A percentile compares a stretch with the other conserved stretches of the same genome.
These are phyloP conservation scores for Clarireedia paspali DNA, from an alignment of 2,329 filamentous ascomycete species.

Conservation along the genomic window DNA sequence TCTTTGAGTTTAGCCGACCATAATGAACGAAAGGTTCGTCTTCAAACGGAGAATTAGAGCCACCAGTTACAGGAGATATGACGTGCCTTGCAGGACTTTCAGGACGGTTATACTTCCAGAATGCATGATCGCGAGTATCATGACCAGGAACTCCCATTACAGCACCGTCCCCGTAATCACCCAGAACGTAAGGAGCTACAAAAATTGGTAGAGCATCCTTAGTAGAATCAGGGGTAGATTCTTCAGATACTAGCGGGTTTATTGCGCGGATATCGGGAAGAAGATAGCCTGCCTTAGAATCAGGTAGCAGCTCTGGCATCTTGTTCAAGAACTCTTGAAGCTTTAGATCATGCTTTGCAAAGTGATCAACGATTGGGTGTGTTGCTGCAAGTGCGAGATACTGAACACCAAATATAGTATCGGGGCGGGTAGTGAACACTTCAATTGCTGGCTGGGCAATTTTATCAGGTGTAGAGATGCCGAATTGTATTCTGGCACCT, in stretches of 20 bases:
- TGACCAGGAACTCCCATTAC: slow-evolving; percentile 91
- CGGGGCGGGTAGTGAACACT: slow-evolving; percentile 77
- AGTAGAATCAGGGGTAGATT: slow-evolving; percentile 40
- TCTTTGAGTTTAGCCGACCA: slow-evolving; percentile 60
- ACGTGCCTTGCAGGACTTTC: slow-evolving; percentile 56
- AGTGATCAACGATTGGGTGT: slow-evolving; percentile 58
- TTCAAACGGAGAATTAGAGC: slow-evolving; percentile 35
- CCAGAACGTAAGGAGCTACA: slow-evolving; percentile 77
- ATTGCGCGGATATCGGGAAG: slow-evolving; percentile 53
- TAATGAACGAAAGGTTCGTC: slow-evolving; percentile 54
- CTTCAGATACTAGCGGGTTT: slow-evolving; percentile 56
- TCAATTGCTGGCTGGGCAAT: slow-evolving; percentile 39
- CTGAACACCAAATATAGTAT: slow-evolving; percentile 81
- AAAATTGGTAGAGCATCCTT: slow-evolving; percentile 63
- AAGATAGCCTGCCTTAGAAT: slow-evolving; percentile 60
- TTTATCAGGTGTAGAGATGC: slow-evolving; percentile 36
- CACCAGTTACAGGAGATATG: slow-evolving; percentile 40
- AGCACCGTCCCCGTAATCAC: slow-evolving; percentile 78
- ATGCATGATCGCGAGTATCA: slow-evolving; percentile 68
- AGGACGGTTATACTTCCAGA: slow-evolving; percentile 66
- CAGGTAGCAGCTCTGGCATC: slow-evolving; percentile 45
- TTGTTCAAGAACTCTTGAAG: slow-evolving; percentile 62
- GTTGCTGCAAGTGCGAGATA: slow-evolving; percentile 71
- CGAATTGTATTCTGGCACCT: slow-evolving; percentile 67
- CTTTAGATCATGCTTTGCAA: slow-evolving; percentile 51